Evolutionary conservation across 1,139 yeast genomes (phyloP), one percentile per base, ranked within the genome.

Genomic region (Sugiyamaella grinbergsii): DNA sequence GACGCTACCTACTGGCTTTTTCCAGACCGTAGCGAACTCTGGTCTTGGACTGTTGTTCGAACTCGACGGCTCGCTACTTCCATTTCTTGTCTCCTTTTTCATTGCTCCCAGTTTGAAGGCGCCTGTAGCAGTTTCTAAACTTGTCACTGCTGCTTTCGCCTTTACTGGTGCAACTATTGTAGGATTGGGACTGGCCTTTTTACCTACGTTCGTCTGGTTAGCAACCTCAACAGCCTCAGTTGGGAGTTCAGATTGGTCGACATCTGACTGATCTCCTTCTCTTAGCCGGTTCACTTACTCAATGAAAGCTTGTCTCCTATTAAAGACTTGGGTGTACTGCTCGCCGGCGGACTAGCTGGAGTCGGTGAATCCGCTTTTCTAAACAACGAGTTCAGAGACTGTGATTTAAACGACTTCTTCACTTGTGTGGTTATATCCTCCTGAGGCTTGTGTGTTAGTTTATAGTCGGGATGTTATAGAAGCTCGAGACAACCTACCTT

Each of bases 351-450:
- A 22, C 44, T 39, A 11, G 37, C 23, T 10, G 53, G 52, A 7
- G 44, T 26, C 4, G 52, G 50, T 15, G 54, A 45, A 33, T 49
- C 53, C 19, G 61, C 47, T 31, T 59, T 61, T 8, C 65, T 57
- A 54, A 71, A 70, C 40, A 70, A 58, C 31, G 65, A 59, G 56
- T 69, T 71, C 33, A 71, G 61, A 16, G 68, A 66, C 56, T 70
- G 72, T 7, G 72, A 63, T 56, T 70, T 70, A 63, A 70, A 71
- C 37, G 66, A 55, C 56, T 67, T 67, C 45, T 61, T 65, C 10
- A 56, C 56, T 18, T 33, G 11, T 7, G 40, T 26, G 10, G 32
- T 19, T 11, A 29, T 32, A 6, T 40, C 50, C 19, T 45, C 49
- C 49, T 45, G 15, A 40, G 32, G 7, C 10, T 18, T 16, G 7